Conservation (phyloP, 352 stramenopile species). For the Pythium guiyangense region DNA sequence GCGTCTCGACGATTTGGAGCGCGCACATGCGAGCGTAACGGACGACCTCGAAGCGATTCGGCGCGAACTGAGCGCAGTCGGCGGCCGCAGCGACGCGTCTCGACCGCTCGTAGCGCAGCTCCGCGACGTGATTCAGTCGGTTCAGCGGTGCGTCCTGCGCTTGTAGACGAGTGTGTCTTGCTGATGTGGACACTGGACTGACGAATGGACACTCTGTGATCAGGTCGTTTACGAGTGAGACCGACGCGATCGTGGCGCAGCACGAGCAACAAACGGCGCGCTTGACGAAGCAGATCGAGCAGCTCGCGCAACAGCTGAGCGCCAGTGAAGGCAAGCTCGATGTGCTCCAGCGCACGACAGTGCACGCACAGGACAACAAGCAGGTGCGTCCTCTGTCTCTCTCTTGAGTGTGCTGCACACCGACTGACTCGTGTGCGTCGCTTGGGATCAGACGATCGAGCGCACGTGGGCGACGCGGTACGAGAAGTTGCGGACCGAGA, state of each 20-base stretch:
- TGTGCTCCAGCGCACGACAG: constrained; percentile 31
- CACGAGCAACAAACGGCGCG: constrained; percentile 40
- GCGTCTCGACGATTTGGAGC: constrained; percentile 21
- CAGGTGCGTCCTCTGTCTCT: constrained; percentile 17
- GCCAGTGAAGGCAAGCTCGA: constrained; percentile 48
- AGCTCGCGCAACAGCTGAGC: constrained; percentile 33
- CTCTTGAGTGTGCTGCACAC: too few species aligned
- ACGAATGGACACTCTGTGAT: background rate
- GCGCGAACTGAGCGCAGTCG: constrained; percentile 30
- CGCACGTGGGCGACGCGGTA: constrained; percentile 37
- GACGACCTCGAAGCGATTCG: constrained; percentile 38
- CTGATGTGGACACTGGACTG: background rate
- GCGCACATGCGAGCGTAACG: constrained; percentile 20
- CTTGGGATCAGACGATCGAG: constrained; percentile 22
- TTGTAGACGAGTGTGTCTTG: background rate
- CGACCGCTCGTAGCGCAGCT: constrained; percentile 9
- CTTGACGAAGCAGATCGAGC: constrained; percentile 39
- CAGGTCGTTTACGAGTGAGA: constrained; percentile 45
- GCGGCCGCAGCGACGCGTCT: constrained; percentile 7
- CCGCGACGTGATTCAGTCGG: constrained; percentile 4
- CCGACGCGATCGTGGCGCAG: constrained; percentile 23
- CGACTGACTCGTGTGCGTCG: too few species aligned
- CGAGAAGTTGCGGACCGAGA: constrained; percentile 40
- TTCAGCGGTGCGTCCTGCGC: background rate
- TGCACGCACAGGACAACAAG: constrained; percentile 42